Base-by-base conservation (phyloP, 176 grass and related monocot species). In the Dactylis glomerata region DNA sequence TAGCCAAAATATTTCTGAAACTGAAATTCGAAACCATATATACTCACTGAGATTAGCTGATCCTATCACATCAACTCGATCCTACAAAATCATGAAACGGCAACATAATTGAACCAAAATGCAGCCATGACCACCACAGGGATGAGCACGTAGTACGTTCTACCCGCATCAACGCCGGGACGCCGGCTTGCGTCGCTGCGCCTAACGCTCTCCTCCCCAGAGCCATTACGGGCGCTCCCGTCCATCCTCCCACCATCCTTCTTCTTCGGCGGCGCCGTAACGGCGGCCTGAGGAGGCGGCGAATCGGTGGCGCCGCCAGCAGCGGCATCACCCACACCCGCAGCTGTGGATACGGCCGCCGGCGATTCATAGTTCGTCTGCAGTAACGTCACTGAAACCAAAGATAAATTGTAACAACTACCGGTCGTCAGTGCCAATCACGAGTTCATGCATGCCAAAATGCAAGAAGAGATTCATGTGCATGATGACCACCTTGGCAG, bases 401-500 rank as follows among this genome's bases (percentile, higher is more conserved):
- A 12, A 9, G n/a, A 24, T 8, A 33, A 9, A n/a, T 30, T 10
- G 45, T 0, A 56, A 19, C 32, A 66, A 37, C 17, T 22, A 37
- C 64, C 36, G 17, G 8, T 8, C 33, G 73, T 56, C 0, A 69
- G 74, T 4, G 33, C 34, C 2, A 13, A 50, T 33, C 28, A 34
- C 47, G 8, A 51, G 19, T 12, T 9, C 63, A 17, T 33, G 61
- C 11, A 8, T 12, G 1, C 37, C 10, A 37, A 33, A 14, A 24
- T 6, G 79, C 32, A 40, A 41, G 32, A 20, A 5, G 17, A 73
- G 15, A 32, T 83, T 40, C 30, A 1, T 2, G 4, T 14, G 8
- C 15, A 5, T 2, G 19, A 20, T 10, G 19, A 52, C 19, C 19
- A 80, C 85, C 78, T 81, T 87, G 69, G 78, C 78, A 87, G 55